These are phyloP conservation scores for Arthrobotrys megalospora DNA, from an alignment of 2,329 filamentous ascomycete genomes.

Conservation along the genomic window DNA sequence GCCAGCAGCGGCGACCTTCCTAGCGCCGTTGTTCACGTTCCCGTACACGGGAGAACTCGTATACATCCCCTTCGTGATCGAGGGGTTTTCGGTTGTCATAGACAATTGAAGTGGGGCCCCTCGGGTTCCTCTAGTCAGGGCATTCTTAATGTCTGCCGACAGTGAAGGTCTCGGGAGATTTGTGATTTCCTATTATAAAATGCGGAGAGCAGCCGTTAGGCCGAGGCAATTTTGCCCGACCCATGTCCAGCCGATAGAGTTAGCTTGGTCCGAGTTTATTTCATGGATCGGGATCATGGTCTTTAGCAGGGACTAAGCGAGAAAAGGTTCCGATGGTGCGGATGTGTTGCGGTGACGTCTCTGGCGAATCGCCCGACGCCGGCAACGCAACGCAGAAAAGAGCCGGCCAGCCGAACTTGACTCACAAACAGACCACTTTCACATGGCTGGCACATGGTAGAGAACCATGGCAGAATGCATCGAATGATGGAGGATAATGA, in stretches of 20 bases:
- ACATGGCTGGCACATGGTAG: slow-evolving; percentile 43
- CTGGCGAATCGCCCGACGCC: slow-evolving; percentile 36
- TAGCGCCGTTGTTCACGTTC: slow-evolving; percentile 69
- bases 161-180: slow-evolving; percentile 83
- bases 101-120: slow-evolving; percentile 79
- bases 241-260: slow-evolving; percentile 58
- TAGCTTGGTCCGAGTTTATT: slow-evolving; percentile 37
- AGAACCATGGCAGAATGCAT: slow-evolving; percentile 24
- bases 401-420: slow-evolving; percentile 58
- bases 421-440: slow-evolving; percentile 54
- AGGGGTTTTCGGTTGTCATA: slow-evolving; percentile 90
- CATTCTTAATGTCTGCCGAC: slow-evolving; percentile 79
- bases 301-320: slow-evolving; percentile 52
- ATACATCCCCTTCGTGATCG: slow-evolving; percentile 87
- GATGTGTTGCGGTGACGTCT: slow-evolving; percentile 56
- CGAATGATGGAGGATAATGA: slow-evolving; percentile 2
- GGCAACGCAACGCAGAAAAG: slow-evolving; percentile 50
- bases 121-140: slow-evolving; percentile 67
- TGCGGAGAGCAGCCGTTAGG: slow-evolving; percentile 63
- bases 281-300: slow-evolving; percentile 51
- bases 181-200: slow-evolving; percentile 83
- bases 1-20: slow-evolving; percentile 68
- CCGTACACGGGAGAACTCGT: slow-evolving; percentile 72
- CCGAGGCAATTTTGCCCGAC: slow-evolving; percentile 61
- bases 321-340: slow-evolving; percentile 56